Conservation (phyloP, 2,329 filamentous ascomycete species). For the Alternaria gansuensis region DNA sequence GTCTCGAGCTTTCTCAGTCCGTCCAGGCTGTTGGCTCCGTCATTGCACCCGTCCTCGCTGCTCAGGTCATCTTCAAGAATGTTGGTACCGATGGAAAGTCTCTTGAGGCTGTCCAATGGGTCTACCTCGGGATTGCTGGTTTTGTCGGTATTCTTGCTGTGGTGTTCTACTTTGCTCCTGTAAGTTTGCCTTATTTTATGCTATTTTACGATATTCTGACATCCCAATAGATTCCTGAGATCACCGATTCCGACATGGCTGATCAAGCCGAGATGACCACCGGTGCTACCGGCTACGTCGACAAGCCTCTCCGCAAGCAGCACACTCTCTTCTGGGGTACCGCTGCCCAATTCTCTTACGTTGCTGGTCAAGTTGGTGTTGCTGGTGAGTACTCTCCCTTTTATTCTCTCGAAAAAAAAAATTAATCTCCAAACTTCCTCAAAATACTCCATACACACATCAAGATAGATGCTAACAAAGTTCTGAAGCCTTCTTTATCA, state of each 20-base stretch:
- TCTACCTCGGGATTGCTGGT: slow-evolving; percentile 79
- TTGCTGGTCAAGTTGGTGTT: slow-evolving; percentile 63
- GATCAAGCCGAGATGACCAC: slow-evolving; percentile 48
- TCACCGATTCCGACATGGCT: slow-evolving; percentile 73
- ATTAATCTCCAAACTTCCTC: too few species aligned
- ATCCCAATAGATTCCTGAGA: slow-evolving; percentile 62
- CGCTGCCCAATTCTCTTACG: slow-evolving; percentile 64
- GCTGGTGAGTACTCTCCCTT: slow-evolving; percentile 45
- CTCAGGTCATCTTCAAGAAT: slow-evolving; percentile 75
- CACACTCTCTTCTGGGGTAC: slow-evolving; percentile 51
- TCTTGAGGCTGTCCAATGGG: slow-evolving; percentile 77
- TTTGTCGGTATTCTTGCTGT: slow-evolving; percentile 74
- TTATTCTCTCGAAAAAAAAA: too few species aligned
- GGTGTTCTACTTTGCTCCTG: slow-evolving; percentile 72
- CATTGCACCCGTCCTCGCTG: slow-evolving; percentile 75
- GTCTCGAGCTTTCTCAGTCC: slow-evolving; percentile 79
- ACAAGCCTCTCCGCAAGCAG: slow-evolving; percentile 73
- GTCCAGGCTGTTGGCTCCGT: slow-evolving; percentile 81
- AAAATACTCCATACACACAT: too few species aligned
- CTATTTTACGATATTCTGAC: too few species aligned
- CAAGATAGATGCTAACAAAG: too few species aligned
- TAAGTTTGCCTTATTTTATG: too few species aligned
- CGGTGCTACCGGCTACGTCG: slow-evolving; percentile 61
- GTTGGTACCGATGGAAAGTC: slow-evolving; percentile 65
- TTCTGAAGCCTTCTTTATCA: slow-evolving; percentile 50